Conservation (phyloP, 441 rosid genomes). For the Melastoma candidum region DNA sequence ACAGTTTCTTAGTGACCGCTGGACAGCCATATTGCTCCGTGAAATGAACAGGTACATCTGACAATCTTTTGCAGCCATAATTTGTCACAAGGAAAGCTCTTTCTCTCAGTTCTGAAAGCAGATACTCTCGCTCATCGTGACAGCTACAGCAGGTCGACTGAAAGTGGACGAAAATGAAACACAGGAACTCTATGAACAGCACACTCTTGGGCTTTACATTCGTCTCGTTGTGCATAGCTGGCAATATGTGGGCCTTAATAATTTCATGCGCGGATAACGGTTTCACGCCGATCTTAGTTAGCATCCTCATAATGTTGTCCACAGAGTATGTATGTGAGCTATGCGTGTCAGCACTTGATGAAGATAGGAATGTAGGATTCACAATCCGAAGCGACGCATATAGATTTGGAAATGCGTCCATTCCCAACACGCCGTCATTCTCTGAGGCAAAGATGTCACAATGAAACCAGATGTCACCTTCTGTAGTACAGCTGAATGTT, state of each 20-base stretch:
- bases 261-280: conserved; percentile 91
- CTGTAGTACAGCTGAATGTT: conserved; percentile 54
- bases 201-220: conserved; percentile 19
- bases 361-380: conserved; percentile 50
- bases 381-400: conserved; percentile 66
- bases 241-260: conserved; percentile 67
- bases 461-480: conserved; percentile 81
- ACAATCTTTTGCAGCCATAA: conserved; percentile 50
- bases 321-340: conserved; percentile 19
- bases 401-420: conserved; percentile 62
- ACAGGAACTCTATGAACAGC: conserved; percentile 65
- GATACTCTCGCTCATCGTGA: conserved; percentile 45
- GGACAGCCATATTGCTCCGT: conserved; percentile 65
- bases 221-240: conserved; percentile 39
- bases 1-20: conserved; percentile 42
- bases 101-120: conserved; percentile 46
- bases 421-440: conserved; percentile 40
- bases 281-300: conserved; percentile 67
- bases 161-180: conserved; percentile 88
- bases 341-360: conserved; percentile 31
- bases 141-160: conserved; percentile 66
- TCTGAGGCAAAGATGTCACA: conserved; percentile 31
- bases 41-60: conserved; percentile 68
- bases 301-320: conserved; percentile 54
- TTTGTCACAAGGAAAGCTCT: conserved; percentile 73